Base-by-base conservation (phyloP, 768 basidiomycete genomes). In the Lyophyllum shimeji region DNA sequence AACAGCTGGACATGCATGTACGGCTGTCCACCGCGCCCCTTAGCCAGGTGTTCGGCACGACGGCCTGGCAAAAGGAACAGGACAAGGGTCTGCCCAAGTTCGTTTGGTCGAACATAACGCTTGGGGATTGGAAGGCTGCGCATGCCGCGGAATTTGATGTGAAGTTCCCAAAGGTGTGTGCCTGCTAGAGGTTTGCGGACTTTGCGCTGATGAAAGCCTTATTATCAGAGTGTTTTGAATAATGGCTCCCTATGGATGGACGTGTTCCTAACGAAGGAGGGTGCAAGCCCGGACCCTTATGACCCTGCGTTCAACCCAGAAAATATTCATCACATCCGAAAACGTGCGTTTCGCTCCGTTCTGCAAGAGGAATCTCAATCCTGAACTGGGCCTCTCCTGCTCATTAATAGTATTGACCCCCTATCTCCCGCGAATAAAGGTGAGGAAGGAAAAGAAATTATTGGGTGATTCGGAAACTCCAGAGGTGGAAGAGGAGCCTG, bases 161-260 rank as follows among this genome's bases (percentile, higher is more conserved):
- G 39, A 76, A 82, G 25, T 76, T 94, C 50, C 93, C 92, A 0
- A 70, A 80, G 72, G 92, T 92, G 67, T 60, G 79, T 49, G 4
- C 31, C 17, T 24, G 47, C 43, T 50, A 21, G 17, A 56, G 34
- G 51, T 3, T 40, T 58, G 11, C 50, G 50, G 12, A 13, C 2
- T 29, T 4, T 46, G 25, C 49, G 42, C 31, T 58, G 21, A 33
- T 43, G 21, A 24, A 42, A 40, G 23, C 37, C 46, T 45, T 15
- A 8, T 29, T 12, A 23, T 18, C 62, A 94, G 92, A 78, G 76
- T 47, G 93, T 94, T 11, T 78, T 89, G 65, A 77, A 76, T 54
- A 96, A 96, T 66, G 89, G 82, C 11, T 83, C 89, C 1, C 70
- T 95, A 46, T 96, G 89, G 88, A 88, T 88, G 15, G 90, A 95